phyloP scores from a whole-genome alignment of 1,284 basidiomycete species.

The Anthracocystis walkeri region DNA sequence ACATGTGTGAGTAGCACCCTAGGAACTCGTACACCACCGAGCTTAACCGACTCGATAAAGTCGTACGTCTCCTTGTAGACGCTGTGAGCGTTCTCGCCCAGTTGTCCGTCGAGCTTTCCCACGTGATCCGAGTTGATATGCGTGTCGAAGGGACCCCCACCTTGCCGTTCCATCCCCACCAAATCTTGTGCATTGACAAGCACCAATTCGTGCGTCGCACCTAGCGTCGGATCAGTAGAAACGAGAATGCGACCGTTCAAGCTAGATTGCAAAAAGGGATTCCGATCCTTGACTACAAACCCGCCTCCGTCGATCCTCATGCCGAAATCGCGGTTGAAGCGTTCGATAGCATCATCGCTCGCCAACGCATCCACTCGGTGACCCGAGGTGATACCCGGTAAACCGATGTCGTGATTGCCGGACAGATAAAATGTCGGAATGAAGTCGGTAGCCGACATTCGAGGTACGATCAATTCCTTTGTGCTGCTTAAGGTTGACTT shows the following conservation, averaged over 20 bases:
- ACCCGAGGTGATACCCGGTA: slow-evolving; percentile 30
- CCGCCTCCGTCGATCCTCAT: slow-evolving; percentile 33
- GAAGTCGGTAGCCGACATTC: slow-evolving; percentile 23
- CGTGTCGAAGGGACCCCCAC: slow-evolving; percentile 36
- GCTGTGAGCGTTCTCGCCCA: slow-evolving; percentile 39
- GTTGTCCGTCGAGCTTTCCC: slow-evolving; percentile 41
- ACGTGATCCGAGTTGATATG: slow-evolving; percentile 22
- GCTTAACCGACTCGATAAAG: slow-evolving; percentile 46
- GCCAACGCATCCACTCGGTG: slow-evolving; percentile 22
- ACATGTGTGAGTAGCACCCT: slow-evolving; percentile 61
- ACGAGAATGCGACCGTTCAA: slow-evolving; percentile 57
- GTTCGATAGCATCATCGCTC: slow-evolving; percentile 29
- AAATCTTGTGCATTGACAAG: slow-evolving; percentile 57
- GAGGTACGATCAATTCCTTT: slow-evolving; percentile 26
- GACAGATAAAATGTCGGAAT: slow-evolving; percentile 50
- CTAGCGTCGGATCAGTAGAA: slow-evolving; percentile 18
- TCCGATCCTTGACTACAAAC: slow-evolving; percentile 33
- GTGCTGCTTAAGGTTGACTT: slow-evolving; percentile 23
- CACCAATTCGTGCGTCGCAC: slow-evolving; percentile 58
- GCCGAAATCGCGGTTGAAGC: slow-evolving; percentile 35
- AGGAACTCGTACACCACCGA: slow-evolving; percentile 17
- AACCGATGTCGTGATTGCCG: slow-evolving; percentile 62
- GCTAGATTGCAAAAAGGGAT: slow-evolving; percentile 10
- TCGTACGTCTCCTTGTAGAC: slow-evolving; percentile 42
- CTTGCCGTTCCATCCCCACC: slow-evolving; percentile 57